Percentiles rank a stretch among this genome's conserved stretches.
These are phyloP conservation scores for Cordyceps cateniannulata DNA, from an alignment of 2,329 filamentous ascomycete genomes.

Conservation along the genomic window DNA sequence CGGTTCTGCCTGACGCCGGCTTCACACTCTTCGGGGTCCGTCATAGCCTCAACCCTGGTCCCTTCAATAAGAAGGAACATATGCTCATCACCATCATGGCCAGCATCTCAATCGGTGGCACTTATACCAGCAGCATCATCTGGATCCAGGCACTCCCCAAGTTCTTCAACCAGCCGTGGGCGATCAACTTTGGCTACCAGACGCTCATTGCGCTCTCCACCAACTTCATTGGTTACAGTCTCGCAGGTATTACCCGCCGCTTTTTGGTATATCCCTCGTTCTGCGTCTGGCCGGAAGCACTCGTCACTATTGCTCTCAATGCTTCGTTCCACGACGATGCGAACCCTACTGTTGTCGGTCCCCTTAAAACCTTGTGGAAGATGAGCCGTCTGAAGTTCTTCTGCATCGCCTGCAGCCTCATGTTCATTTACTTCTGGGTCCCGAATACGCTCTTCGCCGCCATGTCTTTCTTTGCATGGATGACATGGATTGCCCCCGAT, in stretches of 20 bases:
- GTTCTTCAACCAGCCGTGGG: conserved; percentile 11
- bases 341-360: conserved; percentile 19
- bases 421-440: conserved; percentile 48
- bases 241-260: conserved; percentile 39
- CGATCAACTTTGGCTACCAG: conserved; percentile 35
- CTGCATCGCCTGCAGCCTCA: conserved; percentile 31
- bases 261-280: conserved; percentile 43
- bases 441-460: conserved; percentile 43
- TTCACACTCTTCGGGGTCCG: conserved; percentile 30
- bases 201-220: conserved; percentile 39
- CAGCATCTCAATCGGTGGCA: conserved; percentile 39
- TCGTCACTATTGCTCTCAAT: conserved; percentile 40
- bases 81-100: conserved; percentile 50
- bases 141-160: conserved; percentile 29
- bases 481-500: conserved; percentile 42
- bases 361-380: conserved; percentile 25
- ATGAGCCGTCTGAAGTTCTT: conserved; percentile 37
- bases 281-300: conserved; percentile 44
- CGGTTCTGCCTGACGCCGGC: conserved; percentile 26
- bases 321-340: conserved; percentile 18
- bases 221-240: conserved; percentile 45
- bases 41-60: conserved; percentile 40
- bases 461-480: conserved; percentile 41
- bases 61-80: conserved; percentile 49
- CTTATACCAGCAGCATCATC: conserved; percentile 39